A percentile compares a stretch with the other conserved stretches of the same genome.
Evolutionary conservation across 495 filamentous ascomycete species (phyloP).

Genomic region (Haplographium delicatum): DNA sequence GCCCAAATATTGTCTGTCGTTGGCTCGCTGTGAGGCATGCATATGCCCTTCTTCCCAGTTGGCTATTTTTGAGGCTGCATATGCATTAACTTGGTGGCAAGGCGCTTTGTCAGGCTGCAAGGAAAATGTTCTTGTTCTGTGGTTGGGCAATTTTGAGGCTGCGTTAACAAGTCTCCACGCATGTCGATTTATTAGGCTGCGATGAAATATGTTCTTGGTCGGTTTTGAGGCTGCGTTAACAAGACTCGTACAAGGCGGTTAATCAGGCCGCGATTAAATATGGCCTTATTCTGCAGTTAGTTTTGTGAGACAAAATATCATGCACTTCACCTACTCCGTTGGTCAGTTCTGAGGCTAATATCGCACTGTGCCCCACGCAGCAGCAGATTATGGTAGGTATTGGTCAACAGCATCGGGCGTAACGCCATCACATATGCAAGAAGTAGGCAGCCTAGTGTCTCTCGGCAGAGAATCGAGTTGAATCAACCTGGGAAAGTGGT

Average conservation of each 20-base stretch:
- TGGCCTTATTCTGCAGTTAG: not conserved
- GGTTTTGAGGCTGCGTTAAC: not conserved
- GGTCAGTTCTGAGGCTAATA: slow-evolving; percentile 16
- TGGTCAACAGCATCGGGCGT: slow-evolving; percentile 13
- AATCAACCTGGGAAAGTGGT: slow-evolving; percentile 12
- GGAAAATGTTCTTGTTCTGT: slow-evolving; percentile 15
- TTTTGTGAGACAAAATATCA: not conserved
- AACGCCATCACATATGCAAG: slow-evolving; percentile 14
- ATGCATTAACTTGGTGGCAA: not conserved
- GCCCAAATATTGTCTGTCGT: slow-evolving; percentile 13
- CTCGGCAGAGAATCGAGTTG: slow-evolving; percentile 12
- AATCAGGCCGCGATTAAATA: not conserved
- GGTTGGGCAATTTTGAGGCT: slow-evolving; percentile 9
- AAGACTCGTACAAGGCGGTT: not conserved
- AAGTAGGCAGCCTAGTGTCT: slow-evolving; percentile 15
- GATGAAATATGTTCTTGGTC: too few species aligned
- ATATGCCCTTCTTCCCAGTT: slow-evolving; percentile 15
- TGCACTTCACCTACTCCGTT: slow-evolving; percentile 12
- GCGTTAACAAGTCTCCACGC: not conserved
- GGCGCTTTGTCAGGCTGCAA: slow-evolving; percentile 6
- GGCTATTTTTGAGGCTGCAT: slow-evolving; percentile 14
- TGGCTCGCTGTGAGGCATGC: slow-evolving; percentile 18
- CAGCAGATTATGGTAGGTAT: slow-evolving; percentile 15
- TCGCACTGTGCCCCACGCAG: slow-evolving; percentile 9
- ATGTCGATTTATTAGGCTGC: too few species aligned